These are phyloP conservation scores for Solanum sparsipilum DNA, from an alignment of 257 asterid species.

Conservation along the genomic window DNA sequence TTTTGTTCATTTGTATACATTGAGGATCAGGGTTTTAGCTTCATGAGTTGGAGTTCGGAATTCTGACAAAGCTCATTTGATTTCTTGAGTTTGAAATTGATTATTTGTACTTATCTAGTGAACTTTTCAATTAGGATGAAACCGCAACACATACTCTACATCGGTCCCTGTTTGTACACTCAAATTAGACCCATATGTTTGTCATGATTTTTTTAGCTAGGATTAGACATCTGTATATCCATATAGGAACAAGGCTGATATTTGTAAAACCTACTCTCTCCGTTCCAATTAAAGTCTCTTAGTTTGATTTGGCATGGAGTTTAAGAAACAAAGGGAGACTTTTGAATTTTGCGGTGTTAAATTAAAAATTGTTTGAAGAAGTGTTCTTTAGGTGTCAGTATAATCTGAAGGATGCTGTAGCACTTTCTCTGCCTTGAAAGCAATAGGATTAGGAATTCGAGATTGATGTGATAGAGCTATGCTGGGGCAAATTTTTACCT, in stretches of 20 bases:
- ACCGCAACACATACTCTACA: not conserved
- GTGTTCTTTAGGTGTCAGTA: not conserved
- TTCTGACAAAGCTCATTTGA: not conserved
- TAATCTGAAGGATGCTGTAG: not conserved
- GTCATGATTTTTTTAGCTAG: not conserved
- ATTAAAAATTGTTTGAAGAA: not conserved
- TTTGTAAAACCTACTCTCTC: not conserved
- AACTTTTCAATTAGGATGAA: not conserved
- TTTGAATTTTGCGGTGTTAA: not conserved
- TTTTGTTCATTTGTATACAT: not conserved
- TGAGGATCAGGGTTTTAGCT: not conserved
- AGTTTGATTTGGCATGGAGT: not conserved
- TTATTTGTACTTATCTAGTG: not conserved
- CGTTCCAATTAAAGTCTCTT: not conserved
- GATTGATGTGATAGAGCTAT: not conserved
- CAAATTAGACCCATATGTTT: not conserved
- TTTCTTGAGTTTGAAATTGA: not conserved
- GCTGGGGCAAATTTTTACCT: not conserved
- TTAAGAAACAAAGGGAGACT: not conserved
- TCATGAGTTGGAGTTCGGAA: not conserved
- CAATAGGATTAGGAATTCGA: not conserved
- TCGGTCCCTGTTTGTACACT: not conserved
- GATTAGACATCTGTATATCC: not conserved
- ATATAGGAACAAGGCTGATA: not conserved
- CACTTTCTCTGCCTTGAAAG: not conserved